phyloP scores from a whole-genome alignment of 2,329 filamentous ascomycete species.

The Microcyclospora tardicrescens region DNA sequence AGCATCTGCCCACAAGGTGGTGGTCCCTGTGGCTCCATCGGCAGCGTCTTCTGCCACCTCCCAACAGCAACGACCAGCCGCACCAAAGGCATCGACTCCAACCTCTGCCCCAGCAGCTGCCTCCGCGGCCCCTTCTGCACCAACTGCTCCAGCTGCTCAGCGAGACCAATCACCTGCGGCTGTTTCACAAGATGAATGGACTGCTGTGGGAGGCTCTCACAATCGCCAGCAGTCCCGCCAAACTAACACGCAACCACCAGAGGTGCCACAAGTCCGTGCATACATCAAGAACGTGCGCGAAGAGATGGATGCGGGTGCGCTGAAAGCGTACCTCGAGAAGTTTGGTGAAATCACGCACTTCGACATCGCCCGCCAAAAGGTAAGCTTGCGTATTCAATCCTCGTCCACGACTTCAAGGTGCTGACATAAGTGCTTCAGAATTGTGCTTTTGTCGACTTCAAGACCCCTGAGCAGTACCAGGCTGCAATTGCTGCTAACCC shows the following conservation, averaged over 20 bases:
- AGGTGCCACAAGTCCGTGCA: constrained; percentile 58
- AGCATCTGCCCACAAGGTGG: constrained; percentile 36
- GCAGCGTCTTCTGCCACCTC: constrained; percentile 17
- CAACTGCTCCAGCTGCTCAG: constrained; percentile 22
- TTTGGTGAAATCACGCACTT: constrained; percentile 54
- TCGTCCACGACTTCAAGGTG: no score
- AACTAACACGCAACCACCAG: constrained; percentile 45
- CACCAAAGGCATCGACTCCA: constrained; percentile 8
- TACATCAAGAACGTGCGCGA: constrained; percentile 96
- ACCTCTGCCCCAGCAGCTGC: constrained; percentile 18
- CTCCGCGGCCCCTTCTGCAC: constrained; percentile 15
- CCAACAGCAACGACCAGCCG: background rate
- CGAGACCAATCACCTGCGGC: constrained; percentile 26
- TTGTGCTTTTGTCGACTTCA: constrained; percentile 94
- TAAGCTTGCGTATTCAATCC: no score
- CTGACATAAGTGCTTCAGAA: constrained; percentile 45
- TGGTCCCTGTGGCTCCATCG: constrained; percentile 28
- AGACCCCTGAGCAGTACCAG: constrained; percentile 65
- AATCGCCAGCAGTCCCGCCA: constrained; percentile 68
- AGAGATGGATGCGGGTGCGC: constrained; percentile 62
- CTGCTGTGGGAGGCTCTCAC: constrained; percentile 65
- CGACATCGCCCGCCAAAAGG: constrained; percentile 60
- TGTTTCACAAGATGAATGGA: constrained; percentile 63
- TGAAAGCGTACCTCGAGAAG: constrained; percentile 57
- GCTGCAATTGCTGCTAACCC: constrained; percentile 75